Evolutionary conservation across 2,329 filamentous ascomycete species (phyloP).

Genomic region (Boeremia exigua): DNA sequence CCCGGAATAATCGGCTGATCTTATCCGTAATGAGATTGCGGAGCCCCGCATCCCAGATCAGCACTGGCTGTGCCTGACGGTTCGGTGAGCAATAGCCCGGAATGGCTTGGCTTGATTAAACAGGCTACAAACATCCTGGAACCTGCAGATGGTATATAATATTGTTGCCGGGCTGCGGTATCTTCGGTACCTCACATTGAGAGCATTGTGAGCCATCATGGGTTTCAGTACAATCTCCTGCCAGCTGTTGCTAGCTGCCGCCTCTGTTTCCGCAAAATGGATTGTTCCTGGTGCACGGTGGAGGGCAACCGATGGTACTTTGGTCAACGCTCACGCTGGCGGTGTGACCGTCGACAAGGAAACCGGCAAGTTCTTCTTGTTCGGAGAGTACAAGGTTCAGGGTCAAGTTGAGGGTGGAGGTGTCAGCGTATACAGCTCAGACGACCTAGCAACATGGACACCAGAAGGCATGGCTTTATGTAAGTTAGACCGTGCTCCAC

Average conservation of each 20-base stretch:
- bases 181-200: constrained; percentile 3
- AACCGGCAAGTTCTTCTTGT: constrained; percentile 64
- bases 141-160: constrained; percentile 26
- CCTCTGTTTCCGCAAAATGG: constrained; percentile 54
- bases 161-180: constrained; percentile 10
- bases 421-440: constrained; percentile 63
- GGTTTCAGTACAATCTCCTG: constrained; percentile 26
- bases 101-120: constrained; percentile 31
- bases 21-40: constrained; percentile 17
- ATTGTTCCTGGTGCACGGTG: constrained; percentile 68
- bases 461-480: constrained; percentile 63
- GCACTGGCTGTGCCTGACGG: constrained; percentile 24
- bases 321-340: constrained; percentile 68
- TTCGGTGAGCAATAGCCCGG: constrained; percentile 34
- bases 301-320: constrained; percentile 65
- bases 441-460: constrained; percentile 66
- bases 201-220: constrained; percentile 13
- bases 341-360: constrained; percentile 60
- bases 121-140: constrained; percentile 6
- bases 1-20: constrained; percentile 32
- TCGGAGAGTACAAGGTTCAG: constrained; percentile 67
- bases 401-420: constrained; percentile 66
- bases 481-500: constrained; percentile 28
- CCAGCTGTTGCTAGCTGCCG: constrained; percentile 31
- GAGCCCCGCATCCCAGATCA: constrained; percentile 31